Base-by-base conservation (phyloP, 2,329 filamentous ascomycete genomes). In the Cladobotryum mycophilum region DNA sequence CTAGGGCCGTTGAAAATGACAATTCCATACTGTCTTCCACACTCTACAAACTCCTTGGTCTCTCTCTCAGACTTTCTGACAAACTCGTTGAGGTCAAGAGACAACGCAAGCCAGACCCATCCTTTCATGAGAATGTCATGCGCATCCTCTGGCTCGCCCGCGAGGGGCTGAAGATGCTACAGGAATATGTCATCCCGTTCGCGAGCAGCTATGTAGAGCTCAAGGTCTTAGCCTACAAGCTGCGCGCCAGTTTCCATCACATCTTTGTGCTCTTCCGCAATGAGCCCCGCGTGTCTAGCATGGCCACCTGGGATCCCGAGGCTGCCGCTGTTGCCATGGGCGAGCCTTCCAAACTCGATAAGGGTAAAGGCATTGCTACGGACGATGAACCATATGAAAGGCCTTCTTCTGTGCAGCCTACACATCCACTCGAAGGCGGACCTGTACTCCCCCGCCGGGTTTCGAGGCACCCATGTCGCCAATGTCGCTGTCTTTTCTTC, bases 231-330 rank as follows among this genome's bases (percentile, higher is more conserved):
- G 85, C 88, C 17, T 89, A 89, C 66, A 99, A 97, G 69, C 78
- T 99, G 13, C 85, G 89, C 53, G 93, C 93, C 14, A 95, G 89
- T 17, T 95, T 97, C 65, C 93, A 95, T 61, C 92, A 99, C 71
- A 89, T 99, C 58, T 96, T 96, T 67, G 93, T 95, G 48, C 79
- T 97, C 12, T 97, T 96, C 64, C 89, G 96, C 72, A 96, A 96
- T 69, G 83, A 89, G 48, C 92, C 92, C 0, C 78, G 86, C 0
- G 80, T 96, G 51, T 85, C 84, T 41, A 73, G 77, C 35, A 76
- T 81, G 61, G 77, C 77, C 17, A 71, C 79, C 53, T 72, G 74
- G 55, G 75, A 74, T 1, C 73, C 76, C 12, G 75, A 78, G 45
- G 69, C 67, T 13, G 67, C 66, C 54, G 61, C 64, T 8, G 55